These are phyloP conservation scores for Casuarina cunninghamiana DNA, from an alignment of 306 rosid species.

Conservation along the genomic window DNA sequence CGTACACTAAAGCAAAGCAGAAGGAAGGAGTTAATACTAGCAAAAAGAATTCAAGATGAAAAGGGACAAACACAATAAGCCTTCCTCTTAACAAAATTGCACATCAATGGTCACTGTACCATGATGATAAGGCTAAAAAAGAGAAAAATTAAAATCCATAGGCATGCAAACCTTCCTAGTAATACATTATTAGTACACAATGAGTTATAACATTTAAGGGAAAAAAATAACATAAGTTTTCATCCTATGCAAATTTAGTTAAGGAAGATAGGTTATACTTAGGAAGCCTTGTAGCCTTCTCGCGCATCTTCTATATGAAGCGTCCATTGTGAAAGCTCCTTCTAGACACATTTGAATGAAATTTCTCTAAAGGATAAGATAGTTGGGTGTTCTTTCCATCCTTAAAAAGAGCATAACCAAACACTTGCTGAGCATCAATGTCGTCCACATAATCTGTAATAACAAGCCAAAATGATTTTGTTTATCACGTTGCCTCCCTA, in stretches of 20 bases:
- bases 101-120: neutral
- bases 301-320: slow-evolving; percentile 89
- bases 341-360: slow-evolving; percentile 77
- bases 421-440: slow-evolving; percentile 85
- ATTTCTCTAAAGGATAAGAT: slow-evolving; percentile 87
- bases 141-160: neutral
- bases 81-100: slow-evolving; percentile 15
- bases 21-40: slow-evolving; percentile 7
- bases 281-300: slow-evolving; percentile 78
- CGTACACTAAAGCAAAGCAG: slow-evolving; percentile 47
- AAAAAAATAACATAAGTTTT: slow-evolving; percentile 3
- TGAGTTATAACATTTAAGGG: neutral
- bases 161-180: neutral
- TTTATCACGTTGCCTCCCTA: slow-evolving; percentile 17
- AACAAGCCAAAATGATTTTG: slow-evolving; percentile 14
- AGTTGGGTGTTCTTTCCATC: slow-evolving; percentile 80
- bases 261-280: slow-evolving; percentile 49
- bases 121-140: neutral
- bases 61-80: slow-evolving; percentile 15
- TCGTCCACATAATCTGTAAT: slow-evolving; percentile 77
- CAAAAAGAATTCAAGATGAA: slow-evolving; percentile 13
- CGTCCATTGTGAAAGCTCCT: slow-evolving; percentile 99
- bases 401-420: slow-evolving; percentile 93
- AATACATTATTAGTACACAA: neutral
- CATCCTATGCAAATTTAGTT: slow-evolving; percentile 1